phyloP scores from a whole-genome alignment of 2,329 filamentous ascomycete species.

The Didymella arachidicola region DNA sequence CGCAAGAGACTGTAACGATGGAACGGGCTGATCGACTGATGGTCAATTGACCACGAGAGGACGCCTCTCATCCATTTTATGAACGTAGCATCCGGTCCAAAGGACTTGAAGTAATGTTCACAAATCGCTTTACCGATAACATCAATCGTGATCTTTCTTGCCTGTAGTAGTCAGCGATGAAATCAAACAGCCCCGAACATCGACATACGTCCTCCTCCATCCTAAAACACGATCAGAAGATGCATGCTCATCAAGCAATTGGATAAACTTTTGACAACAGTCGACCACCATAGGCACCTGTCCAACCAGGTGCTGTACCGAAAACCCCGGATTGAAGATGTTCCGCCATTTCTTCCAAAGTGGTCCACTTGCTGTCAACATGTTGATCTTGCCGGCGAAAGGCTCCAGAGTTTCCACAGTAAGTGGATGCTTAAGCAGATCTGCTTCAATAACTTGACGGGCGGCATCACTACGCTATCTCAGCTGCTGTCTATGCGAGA shows the following conservation, averaged over 20 bases:
- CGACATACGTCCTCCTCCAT: slow-evolving; percentile 45
- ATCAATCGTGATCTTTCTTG: slow-evolving; percentile 53
- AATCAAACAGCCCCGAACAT: not conserved
- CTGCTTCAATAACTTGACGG: slow-evolving; percentile 1
- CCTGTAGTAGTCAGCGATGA: slow-evolving; percentile 12
- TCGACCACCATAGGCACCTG: slow-evolving; percentile 51
- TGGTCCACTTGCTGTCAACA: slow-evolving; percentile 50
- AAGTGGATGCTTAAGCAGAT: not conserved
- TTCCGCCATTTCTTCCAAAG: slow-evolving; percentile 55
- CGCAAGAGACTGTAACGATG: slow-evolving; percentile 2
- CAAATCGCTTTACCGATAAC: slow-evolving; percentile 54
- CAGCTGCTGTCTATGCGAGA: not conserved
- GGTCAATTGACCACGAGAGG: not conserved
- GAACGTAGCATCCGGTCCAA: slow-evolving; percentile 47
- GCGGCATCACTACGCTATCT: not conserved
- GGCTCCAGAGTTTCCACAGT: slow-evolving; percentile 30
- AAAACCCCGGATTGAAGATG: slow-evolving; percentile 56
- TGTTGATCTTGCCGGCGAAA: slow-evolving; percentile 49
- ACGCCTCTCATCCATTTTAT: slow-evolving; percentile 26
- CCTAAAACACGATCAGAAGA: slow-evolving; percentile 46
- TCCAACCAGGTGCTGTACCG: slow-evolving; percentile 49
- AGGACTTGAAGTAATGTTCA: slow-evolving; percentile 50
- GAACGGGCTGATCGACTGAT: slow-evolving; percentile 3
- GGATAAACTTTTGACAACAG: slow-evolving; percentile 41
- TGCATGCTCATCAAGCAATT: slow-evolving; percentile 48